Percentiles rank a stretch among this genome's conserved stretches.
These are phyloP conservation scores for Astrothelium macrocarpum DNA, from an alignment of 495 filamentous ascomycete genomes.

Conservation along the genomic window DNA sequence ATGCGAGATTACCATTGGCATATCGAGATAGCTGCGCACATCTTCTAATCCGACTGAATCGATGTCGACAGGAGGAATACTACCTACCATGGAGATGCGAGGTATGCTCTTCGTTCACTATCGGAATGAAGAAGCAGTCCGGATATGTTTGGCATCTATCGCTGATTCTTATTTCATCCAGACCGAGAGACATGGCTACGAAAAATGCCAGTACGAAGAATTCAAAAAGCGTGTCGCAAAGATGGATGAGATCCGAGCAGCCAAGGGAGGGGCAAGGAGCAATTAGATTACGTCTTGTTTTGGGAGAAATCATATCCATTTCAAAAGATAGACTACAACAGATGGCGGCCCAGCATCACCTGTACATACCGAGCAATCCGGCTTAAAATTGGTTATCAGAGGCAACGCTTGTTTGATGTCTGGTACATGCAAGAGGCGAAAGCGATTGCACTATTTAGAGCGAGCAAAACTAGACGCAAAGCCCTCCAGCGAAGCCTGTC, in stretches of 20 bases:
- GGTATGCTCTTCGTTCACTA: conserved; percentile 45
- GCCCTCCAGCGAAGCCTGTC: no score
- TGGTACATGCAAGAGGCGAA: no score
- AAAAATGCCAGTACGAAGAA: conserved; percentile 97
- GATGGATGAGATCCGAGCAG: conserved; percentile 90
- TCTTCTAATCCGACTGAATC: conserved; percentile 88
- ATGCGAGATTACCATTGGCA: conserved; percentile 73
- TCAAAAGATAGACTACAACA: background rate
- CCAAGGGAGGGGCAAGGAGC: conserved; percentile 78
- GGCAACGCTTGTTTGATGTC: no score
- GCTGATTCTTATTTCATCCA: conserved; percentile 28
- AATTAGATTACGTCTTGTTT: conserved; percentile 43
- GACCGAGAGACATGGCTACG: conserved; percentile 93
- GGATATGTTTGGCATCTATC: background rate
- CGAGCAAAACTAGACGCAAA: no score
- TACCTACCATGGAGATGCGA: conserved; percentile 97
- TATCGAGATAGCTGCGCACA: conserved; percentile 94
- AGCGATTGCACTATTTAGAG: no score
- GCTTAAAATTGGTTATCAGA: no score
- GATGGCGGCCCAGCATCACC: background rate
- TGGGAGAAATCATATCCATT: background rate
- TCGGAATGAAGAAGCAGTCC: background rate
- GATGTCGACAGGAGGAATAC: conserved; percentile 82
- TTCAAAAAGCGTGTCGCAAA: conserved; percentile 97
- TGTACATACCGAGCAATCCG: conserved; percentile 13